Percentiles rank a stretch among this genome's conserved stretches.
phyloP scores from a whole-genome alignment of 345 rosid species.

The Draba incana region DNA sequence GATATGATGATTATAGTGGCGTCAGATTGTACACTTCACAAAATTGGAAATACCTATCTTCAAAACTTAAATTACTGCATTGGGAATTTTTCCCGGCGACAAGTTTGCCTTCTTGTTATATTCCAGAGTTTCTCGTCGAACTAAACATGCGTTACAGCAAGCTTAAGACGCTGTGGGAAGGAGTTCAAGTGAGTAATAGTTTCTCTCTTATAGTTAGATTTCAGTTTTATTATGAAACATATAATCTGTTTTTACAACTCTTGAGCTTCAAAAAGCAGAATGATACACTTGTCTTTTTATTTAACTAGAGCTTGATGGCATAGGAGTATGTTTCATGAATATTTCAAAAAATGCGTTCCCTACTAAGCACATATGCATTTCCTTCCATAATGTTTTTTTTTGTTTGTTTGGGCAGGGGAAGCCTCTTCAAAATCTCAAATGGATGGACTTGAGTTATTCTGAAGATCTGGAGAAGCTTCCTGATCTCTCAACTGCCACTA shows the following conservation, averaged over 20 bases:
- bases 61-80: background rate
- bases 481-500: constrained; percentile 1
- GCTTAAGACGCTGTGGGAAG: background rate
- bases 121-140: background rate
- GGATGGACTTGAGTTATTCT: background rate
- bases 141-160: background rate
- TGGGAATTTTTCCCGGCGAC: background rate
- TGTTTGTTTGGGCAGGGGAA: background rate
- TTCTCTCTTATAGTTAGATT: background rate
- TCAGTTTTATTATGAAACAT: background rate
- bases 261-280: background rate
- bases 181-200: background rate
- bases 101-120: background rate
- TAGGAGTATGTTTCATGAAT: too few species aligned
- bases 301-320: background rate
- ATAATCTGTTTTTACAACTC: background rate
- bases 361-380: too few species aligned
- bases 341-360: too few species aligned
- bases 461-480: background rate
- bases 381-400: background rate
- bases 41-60: background rate
- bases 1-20: background rate
- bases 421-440: constrained; percentile 2
- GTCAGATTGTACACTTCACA: background rate
- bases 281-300: background rate